A percentile compares a stretch with the other conserved stretches of the same genome.
phyloP scores from a whole-genome alignment of 495 filamentous ascomycete genomes.

The Daldinia vernicosa region DNA sequence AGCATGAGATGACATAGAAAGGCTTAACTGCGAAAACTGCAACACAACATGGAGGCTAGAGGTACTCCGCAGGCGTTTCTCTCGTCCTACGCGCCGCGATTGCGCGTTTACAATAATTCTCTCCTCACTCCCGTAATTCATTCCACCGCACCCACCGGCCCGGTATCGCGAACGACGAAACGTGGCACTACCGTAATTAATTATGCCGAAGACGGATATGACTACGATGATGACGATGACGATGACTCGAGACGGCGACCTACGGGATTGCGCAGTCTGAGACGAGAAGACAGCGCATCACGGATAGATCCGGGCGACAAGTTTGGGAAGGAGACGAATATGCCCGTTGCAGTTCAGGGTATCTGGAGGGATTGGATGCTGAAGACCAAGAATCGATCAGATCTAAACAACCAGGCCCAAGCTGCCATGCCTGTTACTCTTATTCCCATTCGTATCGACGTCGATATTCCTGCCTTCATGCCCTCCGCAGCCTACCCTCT shows the following conservation, averaged over 20 bases:
- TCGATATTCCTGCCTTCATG: slow-evolving; percentile 84
- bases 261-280: slow-evolving; percentile 83
- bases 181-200: slow-evolving; percentile 95
- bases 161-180: slow-evolving; percentile 87
- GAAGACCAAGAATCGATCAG: slow-evolving; percentile 71
- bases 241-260: slow-evolving; percentile 77
- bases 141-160: slow-evolving; percentile 67
- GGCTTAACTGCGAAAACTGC: slow-evolving; percentile 3
- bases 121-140: slow-evolving; percentile 88
- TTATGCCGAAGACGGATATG: slow-evolving; percentile 95
- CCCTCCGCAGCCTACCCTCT: slow-evolving; percentile 76
- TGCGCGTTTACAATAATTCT: slow-evolving; percentile 92
- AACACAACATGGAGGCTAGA: slow-evolving; percentile 53
- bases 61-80: slow-evolving; percentile 80
- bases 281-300: slow-evolving; percentile 74
- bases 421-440: slow-evolving; percentile 85
- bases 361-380: slow-evolving; percentile 96
- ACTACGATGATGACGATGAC: slow-evolving; percentile 94
- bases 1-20: slow-evolving; percentile 37
- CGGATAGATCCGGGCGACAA: slow-evolving; percentile 72
- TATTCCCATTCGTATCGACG: slow-evolving; percentile 94
- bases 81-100: slow-evolving; percentile 88
- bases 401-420: slow-evolving; percentile 83
- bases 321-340: slow-evolving; percentile 82
- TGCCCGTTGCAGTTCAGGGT: slow-evolving; percentile 85